Conservation (phyloP, 2,329 filamentous ascomycete genomes). For the Diaporthe humulicola region DNA sequence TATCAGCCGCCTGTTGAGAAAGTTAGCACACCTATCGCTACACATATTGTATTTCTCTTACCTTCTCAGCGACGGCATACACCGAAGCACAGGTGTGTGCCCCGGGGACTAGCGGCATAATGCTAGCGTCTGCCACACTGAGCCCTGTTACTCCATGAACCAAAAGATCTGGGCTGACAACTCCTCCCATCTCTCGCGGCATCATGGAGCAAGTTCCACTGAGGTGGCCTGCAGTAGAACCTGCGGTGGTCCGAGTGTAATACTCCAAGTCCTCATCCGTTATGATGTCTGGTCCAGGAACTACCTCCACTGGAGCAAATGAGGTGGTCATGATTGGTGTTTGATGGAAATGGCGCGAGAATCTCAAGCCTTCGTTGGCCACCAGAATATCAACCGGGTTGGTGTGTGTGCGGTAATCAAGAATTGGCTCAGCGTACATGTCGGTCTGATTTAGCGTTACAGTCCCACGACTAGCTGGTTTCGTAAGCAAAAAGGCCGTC, state of each 20-base stretch:
- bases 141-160: slow-evolving; percentile 17
- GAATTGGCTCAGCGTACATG: not conserved
- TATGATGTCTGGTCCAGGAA: not conserved
- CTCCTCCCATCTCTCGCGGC: not conserved
- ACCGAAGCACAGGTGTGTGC: slow-evolving; percentile 23
- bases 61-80: slow-evolving; percentile 27
- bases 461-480: not conserved
- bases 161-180: slow-evolving; percentile 1
- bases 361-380: not conserved
- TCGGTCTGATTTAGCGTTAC: not conserved
- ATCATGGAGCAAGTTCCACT: slow-evolving; percentile 3
- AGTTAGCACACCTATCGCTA: not conserved
- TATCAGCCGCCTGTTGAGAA: not conserved
- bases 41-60: not conserved
- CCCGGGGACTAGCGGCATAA: slow-evolving; percentile 28
- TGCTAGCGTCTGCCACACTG: slow-evolving; percentile 28
- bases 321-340: not conserved
- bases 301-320: not conserved
- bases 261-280: slow-evolving; percentile 2
- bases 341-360: slow-evolving; percentile 5
- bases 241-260: not conserved
- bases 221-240: slow-evolving; percentile 1
- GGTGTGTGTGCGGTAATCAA: not conserved
- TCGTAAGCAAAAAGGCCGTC: not conserved
- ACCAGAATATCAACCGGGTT: not conserved